Evolutionary conservation across 768 basidiomycete genomes (phyloP).

Genomic region (Boletus tomentosulus): DNA sequence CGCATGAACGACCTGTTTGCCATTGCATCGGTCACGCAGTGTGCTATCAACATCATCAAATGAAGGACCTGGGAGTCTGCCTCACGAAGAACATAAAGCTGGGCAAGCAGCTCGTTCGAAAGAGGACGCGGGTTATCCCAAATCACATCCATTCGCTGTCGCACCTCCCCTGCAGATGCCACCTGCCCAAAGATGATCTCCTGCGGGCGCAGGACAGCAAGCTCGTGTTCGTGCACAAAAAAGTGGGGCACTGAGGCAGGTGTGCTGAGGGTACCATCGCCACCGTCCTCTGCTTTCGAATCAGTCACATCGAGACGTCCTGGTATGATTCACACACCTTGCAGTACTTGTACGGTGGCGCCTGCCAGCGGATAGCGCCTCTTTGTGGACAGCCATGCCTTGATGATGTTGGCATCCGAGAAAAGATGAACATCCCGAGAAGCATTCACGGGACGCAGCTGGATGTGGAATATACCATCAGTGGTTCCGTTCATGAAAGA

Average conservation of each 20-base stretch:
- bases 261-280: not conserved
- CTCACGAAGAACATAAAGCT: conserved; percentile 5
- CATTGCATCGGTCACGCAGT: conserved; percentile 50
- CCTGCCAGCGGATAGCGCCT: not conserved
- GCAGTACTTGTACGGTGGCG: not conserved
- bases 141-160: not conserved
- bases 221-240: conserved; percentile 11
- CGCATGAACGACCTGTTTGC: conserved; percentile 40
- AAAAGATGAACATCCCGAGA: not conserved
- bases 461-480: not conserved
- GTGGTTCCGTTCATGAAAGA: not conserved
- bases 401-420: not conserved
- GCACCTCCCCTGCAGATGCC: not conserved
- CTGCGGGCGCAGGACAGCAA: conserved; percentile 28
- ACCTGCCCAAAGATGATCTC: not conserved
- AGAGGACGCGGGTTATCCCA: not conserved
- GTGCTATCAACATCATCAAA: conserved; percentile 42
- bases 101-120: not conserved
- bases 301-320: not conserved
- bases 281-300: not conserved
- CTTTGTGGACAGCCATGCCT: not conserved
- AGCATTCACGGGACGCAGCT: not conserved
- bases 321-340: not conserved
- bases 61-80: conserved; percentile 35
- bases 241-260: not conserved